A percentile compares a stretch with the other conserved stretches of the same genome.
phyloP scores from a whole-genome alignment of 345 rosid genomes.

The Excoecaria agallocha region DNA sequence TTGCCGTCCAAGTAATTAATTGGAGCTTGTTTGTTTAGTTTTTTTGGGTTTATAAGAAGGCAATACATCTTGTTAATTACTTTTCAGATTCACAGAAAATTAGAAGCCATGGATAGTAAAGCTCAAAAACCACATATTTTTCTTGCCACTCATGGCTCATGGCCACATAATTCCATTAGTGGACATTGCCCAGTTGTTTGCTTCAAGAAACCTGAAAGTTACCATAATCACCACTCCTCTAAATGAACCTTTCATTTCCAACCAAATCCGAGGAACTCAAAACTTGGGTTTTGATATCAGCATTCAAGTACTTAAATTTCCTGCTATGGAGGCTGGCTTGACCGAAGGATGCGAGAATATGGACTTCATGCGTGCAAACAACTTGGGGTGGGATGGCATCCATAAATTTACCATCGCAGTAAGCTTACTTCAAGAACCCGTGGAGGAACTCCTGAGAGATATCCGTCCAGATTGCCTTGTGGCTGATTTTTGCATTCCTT shows the following conservation, averaged over 20 bases:
- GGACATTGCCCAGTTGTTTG: slow-evolving; percentile 57
- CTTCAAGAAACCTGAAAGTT: slow-evolving; percentile 36
- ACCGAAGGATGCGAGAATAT: slow-evolving; percentile 16
- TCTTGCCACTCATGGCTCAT: slow-evolving; percentile 51
- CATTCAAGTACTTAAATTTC: slow-evolving; percentile 37
- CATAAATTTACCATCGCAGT: slow-evolving; percentile 12
- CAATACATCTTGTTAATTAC: too few species aligned
- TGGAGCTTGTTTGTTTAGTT: too few species aligned
- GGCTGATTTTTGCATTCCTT: slow-evolving; percentile 35
- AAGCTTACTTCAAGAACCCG: slow-evolving; percentile 23
- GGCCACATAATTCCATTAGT: slow-evolving; percentile 54
- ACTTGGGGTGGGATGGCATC: not conserved
- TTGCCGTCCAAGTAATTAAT: too few species aligned
- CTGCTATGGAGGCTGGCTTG: slow-evolving; percentile 37
- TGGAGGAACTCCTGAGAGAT: slow-evolving; percentile 26
- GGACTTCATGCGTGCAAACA: not conserved
- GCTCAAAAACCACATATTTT: slow-evolving; percentile 10
- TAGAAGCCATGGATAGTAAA: not conserved
- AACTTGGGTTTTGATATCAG: slow-evolving; percentile 30
- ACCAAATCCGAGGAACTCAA: slow-evolving; percentile 24
- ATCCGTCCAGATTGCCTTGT: slow-evolving; percentile 26
- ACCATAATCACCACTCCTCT: slow-evolving; percentile 49
- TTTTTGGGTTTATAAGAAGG: too few species aligned
- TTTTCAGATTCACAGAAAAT: too few species aligned
- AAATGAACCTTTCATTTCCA: slow-evolving; percentile 30